Conservation (phyloP, 129 eudicot genomes). For the Mikania micrantha region DNA sequence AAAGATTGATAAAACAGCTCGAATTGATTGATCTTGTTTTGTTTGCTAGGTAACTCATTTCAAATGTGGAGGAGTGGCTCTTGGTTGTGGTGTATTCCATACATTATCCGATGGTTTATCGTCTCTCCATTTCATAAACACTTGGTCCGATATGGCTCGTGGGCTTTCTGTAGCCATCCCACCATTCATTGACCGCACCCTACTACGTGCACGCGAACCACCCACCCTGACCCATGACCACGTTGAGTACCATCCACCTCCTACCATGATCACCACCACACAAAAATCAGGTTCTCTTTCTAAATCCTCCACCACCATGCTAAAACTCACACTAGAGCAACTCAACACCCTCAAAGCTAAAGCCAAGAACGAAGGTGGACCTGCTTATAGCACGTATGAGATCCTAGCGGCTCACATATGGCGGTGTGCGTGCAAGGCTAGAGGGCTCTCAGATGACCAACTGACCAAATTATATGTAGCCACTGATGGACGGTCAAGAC, state of each 20-base stretch:
- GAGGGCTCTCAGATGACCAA: constrained; percentile 47
- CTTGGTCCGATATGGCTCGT: constrained; percentile 59
- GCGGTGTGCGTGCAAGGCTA: constrained; percentile 64
- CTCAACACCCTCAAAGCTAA: constrained; percentile 41
- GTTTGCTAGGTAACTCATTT: constrained; percentile 43
- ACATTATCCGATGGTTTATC: constrained; percentile 45
- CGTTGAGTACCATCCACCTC: constrained; percentile 53
- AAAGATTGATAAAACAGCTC: not conserved
- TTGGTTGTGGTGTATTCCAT: constrained; percentile 47
- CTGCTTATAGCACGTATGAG: constrained; percentile 39
- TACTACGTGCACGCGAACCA: constrained; percentile 47
- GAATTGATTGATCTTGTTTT: not conserved
- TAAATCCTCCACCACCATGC: constrained; percentile 34
- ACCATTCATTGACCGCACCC: constrained; percentile 71
- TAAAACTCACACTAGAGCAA: constrained; percentile 50
- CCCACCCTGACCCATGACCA: constrained; percentile 45
- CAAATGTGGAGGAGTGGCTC: constrained; percentile 52
- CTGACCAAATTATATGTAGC: constrained; percentile 46
- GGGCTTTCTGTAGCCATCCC: constrained; percentile 49
- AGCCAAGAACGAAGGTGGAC: constrained; percentile 31
- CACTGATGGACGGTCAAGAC: constrained; percentile 52
- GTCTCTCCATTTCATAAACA: constrained; percentile 46
- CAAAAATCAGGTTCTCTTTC: constrained; percentile 7
- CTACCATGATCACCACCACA: constrained; percentile 22
- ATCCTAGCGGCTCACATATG: constrained; percentile 60